These are phyloP conservation scores for Raffaelea arxii DNA, from an alignment of 2,329 filamentous ascomycete species.

Conservation along the genomic window DNA sequence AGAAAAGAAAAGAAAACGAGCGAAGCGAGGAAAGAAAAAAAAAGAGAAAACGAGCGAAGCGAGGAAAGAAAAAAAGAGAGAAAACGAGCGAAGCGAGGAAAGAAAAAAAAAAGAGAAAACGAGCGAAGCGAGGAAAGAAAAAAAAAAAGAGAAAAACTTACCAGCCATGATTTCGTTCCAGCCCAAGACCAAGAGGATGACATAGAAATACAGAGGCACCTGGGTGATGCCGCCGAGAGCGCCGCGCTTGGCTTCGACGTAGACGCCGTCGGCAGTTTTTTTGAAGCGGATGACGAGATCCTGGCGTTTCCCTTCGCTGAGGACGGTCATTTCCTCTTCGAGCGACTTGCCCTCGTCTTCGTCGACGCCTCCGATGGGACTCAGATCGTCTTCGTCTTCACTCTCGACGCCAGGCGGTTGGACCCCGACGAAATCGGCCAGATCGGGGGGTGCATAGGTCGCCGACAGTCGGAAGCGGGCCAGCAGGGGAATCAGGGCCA, in stretches of 20 bases:
- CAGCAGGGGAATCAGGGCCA: conserved; percentile 82
- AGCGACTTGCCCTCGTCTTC: conserved; percentile 90
- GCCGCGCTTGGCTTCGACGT: conserved; percentile 93
- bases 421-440: conserved; percentile 72
- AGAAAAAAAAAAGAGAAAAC: too few relatives aligned
- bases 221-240: conserved; percentile 93
- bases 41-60: too few relatives aligned
- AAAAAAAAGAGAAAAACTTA: conserved; percentile 35
- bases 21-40: too few relatives aligned
- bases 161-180: conserved; percentile 97
- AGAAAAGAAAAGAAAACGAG: conserved; percentile 4
- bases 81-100: too few relatives aligned
- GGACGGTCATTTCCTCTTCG: conserved; percentile 93
- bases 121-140: conserved; percentile 5
- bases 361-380: conserved; percentile 86
- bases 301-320: conserved; percentile 81
- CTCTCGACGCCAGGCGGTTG: conserved; percentile 64
- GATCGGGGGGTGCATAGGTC: conserved; percentile 68
- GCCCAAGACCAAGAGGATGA: conserved; percentile 76
- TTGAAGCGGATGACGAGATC: conserved; percentile 93
- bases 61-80: too few relatives aligned
- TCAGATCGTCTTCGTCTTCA: conserved; percentile 82
- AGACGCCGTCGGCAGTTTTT: conserved; percentile 95
- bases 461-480: conserved; percentile 71
- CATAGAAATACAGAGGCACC: conserved; percentile 92